Base-by-base conservation (phyloP, 2,329 filamentous ascomycete species). In the Clonostachys rosea region DNA sequence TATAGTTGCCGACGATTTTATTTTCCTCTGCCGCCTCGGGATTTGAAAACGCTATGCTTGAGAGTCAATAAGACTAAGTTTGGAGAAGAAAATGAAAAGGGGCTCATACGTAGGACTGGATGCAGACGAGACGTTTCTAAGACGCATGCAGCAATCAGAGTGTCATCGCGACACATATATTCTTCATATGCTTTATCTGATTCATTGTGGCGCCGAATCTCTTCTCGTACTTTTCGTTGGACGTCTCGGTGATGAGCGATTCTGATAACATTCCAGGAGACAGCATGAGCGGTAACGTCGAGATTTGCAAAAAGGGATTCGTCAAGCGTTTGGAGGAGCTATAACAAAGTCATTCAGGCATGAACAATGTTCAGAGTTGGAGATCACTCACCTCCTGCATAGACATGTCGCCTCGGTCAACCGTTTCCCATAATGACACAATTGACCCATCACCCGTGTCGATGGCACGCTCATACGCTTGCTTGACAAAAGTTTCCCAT, bases 271-370 rank as follows among this genome's bases (percentile, higher is more conserved):
- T 59, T 64, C 71, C 73, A 76, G 0, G 67, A 65, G 0, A 74
- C 43, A 2, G 55, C 68, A 5, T 68, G 66, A 3, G 63, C 64
- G 0, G 70, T 72, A 9, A 75, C 71, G 48, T 76, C 73, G 2
- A 75, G 59, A 48, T 75, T 75, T 3, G 69, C 71, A 49, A 66
- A 76, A 0, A 75, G 61, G 40, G 63, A 62, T 53, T 75, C 73
- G 49, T 75, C 70, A 6, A 75, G 52, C 0, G 73, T 75, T 33
- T 75, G 71, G 1, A 67, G 54, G 2, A 68, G 45, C 40, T 69
- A 36, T 24, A 2, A 24, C 7, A 9, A 24, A 3, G 2, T 24
- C 24, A 24, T 24, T 24, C 6, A 24, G 6, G 24, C 7, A 24
- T 9, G 24, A 24, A 24, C 2, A 24, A 24, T 24, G 7, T 24